These are phyloP conservation scores for Colletotrichum sp. DNA, from an alignment of 2,329 filamentous ascomycete genomes.

Conservation along the genomic window DNA sequence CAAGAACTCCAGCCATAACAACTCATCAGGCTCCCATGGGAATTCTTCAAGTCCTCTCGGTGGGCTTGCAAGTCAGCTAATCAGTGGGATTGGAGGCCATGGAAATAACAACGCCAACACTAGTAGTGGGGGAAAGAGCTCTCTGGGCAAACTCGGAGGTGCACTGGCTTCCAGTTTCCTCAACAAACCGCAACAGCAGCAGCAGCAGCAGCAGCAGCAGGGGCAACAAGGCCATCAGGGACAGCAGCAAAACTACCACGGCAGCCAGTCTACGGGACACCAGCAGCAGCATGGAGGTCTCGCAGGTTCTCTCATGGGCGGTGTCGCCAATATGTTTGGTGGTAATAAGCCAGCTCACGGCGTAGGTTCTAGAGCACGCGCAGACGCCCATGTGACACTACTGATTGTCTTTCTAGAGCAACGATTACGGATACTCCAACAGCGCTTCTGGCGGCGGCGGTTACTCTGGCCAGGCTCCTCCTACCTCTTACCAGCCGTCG, in stretches of 20 bases:
- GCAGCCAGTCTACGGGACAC: conserved; percentile 43
- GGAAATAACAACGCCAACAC: conserved; percentile 29
- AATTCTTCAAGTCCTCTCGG: conserved; percentile 47
- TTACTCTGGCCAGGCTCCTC: conserved; percentile 69
- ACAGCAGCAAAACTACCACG: conserved; percentile 50
- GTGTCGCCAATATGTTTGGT: conserved; percentile 58
- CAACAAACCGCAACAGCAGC: conserved; percentile 37
- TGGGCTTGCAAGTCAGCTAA: conserved; percentile 52
- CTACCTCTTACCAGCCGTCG: conserved; percentile 60
- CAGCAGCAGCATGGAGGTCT: conserved; percentile 47
- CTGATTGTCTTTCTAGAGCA: conserved; percentile 41
- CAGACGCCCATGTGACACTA: background rate
- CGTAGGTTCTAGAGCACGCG: conserved; percentile 32
- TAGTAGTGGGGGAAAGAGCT: conserved; percentile 40
- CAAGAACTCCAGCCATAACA: conserved; percentile 45
- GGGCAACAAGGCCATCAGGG: conserved; percentile 32
- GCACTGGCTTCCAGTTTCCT: conserved; percentile 62
- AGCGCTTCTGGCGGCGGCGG: conserved; percentile 40
- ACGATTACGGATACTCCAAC: conserved; percentile 70
- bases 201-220: conserved; percentile 45
- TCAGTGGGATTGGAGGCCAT: conserved; percentile 39
- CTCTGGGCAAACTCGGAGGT: conserved; percentile 60
- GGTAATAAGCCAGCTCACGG: conserved; percentile 49
- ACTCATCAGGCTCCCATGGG: conserved; percentile 30
- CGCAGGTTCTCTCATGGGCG: conserved; percentile 59